Base-by-base conservation (phyloP, 371 early-diverging fungal species). In the Massospora cicadina region DNA sequence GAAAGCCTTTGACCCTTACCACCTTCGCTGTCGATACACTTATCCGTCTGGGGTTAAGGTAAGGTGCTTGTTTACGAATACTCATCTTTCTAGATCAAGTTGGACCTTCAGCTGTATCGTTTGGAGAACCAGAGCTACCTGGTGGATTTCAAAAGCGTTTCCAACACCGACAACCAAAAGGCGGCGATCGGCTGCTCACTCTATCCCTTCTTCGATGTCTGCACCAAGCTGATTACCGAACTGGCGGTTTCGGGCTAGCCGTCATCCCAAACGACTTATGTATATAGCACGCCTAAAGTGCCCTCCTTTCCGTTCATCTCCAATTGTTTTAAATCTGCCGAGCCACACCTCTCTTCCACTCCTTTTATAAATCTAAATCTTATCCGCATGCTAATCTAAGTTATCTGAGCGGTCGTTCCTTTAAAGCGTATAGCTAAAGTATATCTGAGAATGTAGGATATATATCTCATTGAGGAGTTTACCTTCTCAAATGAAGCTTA, bases 121-220 rank as follows among this genome's bases (percentile, higher is more conserved):
- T 77, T 95, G 24, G 95, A 96, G 60, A 77, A 74, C 60, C 82
- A 89, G 68, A 91, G 87, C 67, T 97, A 89, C 72, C 75, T 97
- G 67, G 94, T 96, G 0, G 98, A 97, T 71, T 97, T 97, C 68
- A 88, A 88, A 68, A 82, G 84, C 57, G 84, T 83, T 0, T 76
- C 77, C 55, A 65, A 70, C 1, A 27, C 65, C 25, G 24, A 23
- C n/a, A 32, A 58, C 17, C 13, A 3, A 2, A 25, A 65, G 27
- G 65, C 25, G 23, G 28, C 72, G 73, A 71, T 75, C 70, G 71
- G 76, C 68, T 65, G 70, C 62, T 69, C 73, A 0, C 68, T 86
- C 1, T 93, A 91, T 71, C 91, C 92, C 1, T 96, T 94, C 71
- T 88, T 96, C 70, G 93, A 95, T 68, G 93, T 94, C 0, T 96